A percentile compares a stretch with the other conserved stretches of the same genome.
These are phyloP conservation scores for Lantana camara DNA, from an alignment of 257 asterid species.

Conservation along the genomic window DNA sequence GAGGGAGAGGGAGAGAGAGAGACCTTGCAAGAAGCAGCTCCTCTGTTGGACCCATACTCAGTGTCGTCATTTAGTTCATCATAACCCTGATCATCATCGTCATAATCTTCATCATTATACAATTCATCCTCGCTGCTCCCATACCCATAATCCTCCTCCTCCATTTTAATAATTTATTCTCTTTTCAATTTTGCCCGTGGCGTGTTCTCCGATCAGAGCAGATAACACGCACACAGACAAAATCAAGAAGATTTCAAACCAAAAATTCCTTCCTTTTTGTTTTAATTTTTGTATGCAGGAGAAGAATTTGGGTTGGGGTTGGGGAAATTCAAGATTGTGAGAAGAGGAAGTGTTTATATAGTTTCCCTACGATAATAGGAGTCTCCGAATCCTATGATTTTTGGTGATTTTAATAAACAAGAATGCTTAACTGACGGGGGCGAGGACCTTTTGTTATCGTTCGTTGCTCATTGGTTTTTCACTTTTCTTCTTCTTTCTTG, in stretches of 20 bases:
- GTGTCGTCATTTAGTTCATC: constrained; percentile 30
- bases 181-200: too few species aligned
- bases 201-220: background rate
- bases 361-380: background rate
- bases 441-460: background rate
- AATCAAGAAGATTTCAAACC: background rate
- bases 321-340: background rate
- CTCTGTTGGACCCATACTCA: background rate
- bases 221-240: background rate
- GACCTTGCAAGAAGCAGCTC: constrained; percentile 49
- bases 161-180: background rate
- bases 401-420: background rate
- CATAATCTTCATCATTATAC: constrained; percentile 25
- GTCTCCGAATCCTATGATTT: background rate
- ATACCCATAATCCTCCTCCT: constrained; percentile 33
- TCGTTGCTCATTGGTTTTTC: too few species aligned
- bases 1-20: too few species aligned
- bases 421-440: background rate
- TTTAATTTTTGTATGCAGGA: background rate
- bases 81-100: constrained; percentile 8
- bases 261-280: too few species aligned
- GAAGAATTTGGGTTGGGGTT: background rate
- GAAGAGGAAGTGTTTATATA: background rate
- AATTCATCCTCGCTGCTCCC: constrained; percentile 45
- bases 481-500: background rate